Evolutionary conservation across 768 basidiomycete genomes (phyloP).

Genomic region (Mycena crocata): DNA sequence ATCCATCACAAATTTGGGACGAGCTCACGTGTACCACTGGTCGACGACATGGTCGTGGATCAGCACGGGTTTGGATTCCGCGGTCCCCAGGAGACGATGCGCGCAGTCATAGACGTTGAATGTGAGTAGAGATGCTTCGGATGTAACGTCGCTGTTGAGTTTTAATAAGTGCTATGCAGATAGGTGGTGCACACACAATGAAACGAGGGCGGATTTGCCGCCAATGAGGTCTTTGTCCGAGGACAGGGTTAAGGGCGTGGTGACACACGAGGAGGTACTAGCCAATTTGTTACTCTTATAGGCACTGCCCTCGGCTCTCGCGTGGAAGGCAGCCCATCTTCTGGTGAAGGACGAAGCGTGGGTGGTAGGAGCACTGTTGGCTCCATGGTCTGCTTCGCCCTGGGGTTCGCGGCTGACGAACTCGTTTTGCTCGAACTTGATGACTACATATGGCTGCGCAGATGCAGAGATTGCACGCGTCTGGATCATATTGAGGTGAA

Average conservation of each 20-base stretch:
- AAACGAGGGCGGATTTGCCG: slow-evolving; percentile 80
- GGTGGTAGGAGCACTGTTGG: slow-evolving; percentile 81
- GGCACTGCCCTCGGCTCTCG: slow-evolving; percentile 56
- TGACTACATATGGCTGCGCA: slow-evolving; percentile 92
- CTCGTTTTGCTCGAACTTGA: slow-evolving; percentile 99
- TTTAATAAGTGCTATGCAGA: slow-evolving; percentile 28
- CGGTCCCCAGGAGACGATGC: slow-evolving; percentile 89
- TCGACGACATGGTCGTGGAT: slow-evolving; percentile 96
- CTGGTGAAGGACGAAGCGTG: slow-evolving; percentile 74
- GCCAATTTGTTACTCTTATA: slow-evolving; percentile 56
- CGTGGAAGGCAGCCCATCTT: slow-evolving; percentile 74
- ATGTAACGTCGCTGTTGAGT: slow-evolving; percentile 87
- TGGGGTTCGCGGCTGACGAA: slow-evolving; percentile 94
- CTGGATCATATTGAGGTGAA: slow-evolving; percentile 96
- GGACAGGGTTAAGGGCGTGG: slow-evolving; percentile 42
- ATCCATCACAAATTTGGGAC: slow-evolving; percentile 27
- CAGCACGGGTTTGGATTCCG: slow-evolving; percentile 91
- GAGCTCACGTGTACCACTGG: slow-evolving; percentile 93
- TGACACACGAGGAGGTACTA: slow-evolving; percentile 45
- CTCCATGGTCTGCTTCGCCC: slow-evolving; percentile 87
- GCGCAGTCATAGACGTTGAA: slow-evolving; percentile 93
- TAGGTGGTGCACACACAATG: slow-evolving; percentile 78
- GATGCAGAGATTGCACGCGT: slow-evolving; percentile 79
- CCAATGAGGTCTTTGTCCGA: slow-evolving; percentile 65
- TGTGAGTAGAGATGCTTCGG: slow-evolving; percentile 83